A percentile compares a stretch with the other conserved stretches of the same genome.
Conservation (phyloP, 2,329 filamentous ascomycete genomes). For the Cryphonectria radicalis region DNA sequence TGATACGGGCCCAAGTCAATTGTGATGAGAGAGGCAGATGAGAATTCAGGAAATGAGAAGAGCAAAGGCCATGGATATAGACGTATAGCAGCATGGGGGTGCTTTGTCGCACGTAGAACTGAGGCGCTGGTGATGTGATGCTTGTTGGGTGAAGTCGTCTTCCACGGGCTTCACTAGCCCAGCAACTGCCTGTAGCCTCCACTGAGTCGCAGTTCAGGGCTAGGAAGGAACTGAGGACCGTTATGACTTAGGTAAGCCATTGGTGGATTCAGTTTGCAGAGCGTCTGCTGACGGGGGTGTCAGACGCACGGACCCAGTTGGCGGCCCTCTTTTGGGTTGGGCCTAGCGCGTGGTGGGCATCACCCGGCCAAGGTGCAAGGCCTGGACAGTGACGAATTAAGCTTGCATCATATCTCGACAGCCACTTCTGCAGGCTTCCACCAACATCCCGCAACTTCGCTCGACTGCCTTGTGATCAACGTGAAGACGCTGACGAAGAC, state of each 20-base stretch:
- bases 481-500: conserved; percentile 23
- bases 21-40: neutral
- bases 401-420: conserved; percentile 30
- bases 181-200: neutral
- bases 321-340: conserved; percentile 9
- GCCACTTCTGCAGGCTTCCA: conserved; percentile 26
- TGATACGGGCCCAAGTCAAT: conserved; percentile 1
- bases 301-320: conserved; percentile 15
- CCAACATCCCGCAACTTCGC: neutral
- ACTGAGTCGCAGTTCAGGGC: neutral
- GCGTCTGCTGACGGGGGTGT: neutral
- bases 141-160: neutral
- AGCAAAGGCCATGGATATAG: neutral
- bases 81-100: neutral
- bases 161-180: neutral
- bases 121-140: neutral
- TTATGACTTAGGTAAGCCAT: conserved; percentile 5
- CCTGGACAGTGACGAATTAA: conserved; percentile 24
- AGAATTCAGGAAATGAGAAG: neutral
- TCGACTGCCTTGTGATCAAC: conserved; percentile 22
- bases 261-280: neutral
- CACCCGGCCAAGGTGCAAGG: conserved; percentile 19
- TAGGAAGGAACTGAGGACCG: too few species aligned
- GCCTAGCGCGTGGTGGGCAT: conserved; percentile 11
- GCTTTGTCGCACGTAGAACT: neutral